A percentile compares a stretch with the other conserved stretches of the same genome.
Evolutionary conservation across 495 filamentous ascomycete species (phyloP).

Genomic region (Neohortaea acidophila): DNA sequence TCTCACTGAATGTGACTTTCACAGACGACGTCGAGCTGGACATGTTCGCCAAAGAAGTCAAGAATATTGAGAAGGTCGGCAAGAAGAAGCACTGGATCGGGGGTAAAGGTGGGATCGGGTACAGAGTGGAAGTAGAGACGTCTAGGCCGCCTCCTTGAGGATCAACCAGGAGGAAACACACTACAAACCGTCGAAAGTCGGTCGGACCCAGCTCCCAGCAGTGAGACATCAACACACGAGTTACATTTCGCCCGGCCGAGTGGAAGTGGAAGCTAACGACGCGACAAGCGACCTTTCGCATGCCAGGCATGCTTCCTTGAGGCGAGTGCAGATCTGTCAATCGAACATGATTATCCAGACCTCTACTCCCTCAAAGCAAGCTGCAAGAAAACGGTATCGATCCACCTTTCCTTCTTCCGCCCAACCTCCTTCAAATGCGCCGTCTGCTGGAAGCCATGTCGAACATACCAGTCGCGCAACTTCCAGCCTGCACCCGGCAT

Average conservation of each 20-base stretch:
- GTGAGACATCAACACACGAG: too few relatives aligned
- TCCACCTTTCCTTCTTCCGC: constrained; percentile 6
- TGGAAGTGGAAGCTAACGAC: too few relatives aligned
- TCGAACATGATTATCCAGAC: too few relatives aligned
- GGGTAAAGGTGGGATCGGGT: constrained; percentile 22
- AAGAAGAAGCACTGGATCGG: constrained; percentile 45
- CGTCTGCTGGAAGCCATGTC: constrained; percentile 4
- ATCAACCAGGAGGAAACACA: too few relatives aligned
- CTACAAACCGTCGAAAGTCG: too few relatives aligned
- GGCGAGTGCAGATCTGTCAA: too few relatives aligned
- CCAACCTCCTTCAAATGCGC: constrained; percentile 6
- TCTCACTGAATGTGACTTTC: constrained; percentile 13
- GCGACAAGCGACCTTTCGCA: too few relatives aligned
- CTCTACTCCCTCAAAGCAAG: too few relatives aligned
- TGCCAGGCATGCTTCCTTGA: too few relatives aligned
- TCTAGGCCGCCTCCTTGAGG: too few relatives aligned
- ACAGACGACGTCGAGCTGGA: constrained; percentile 16
- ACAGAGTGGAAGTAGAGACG: constrained; percentile 8
- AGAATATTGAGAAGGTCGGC: constrained; percentile 39
- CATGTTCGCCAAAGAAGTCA: constrained; percentile 26
- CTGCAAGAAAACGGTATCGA: neutral
- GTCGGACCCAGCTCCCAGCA: too few relatives aligned
- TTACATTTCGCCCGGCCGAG: too few relatives aligned
- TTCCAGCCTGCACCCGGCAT: constrained; percentile 1
- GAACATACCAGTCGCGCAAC: constrained; percentile 6